Evolutionary conservation across 306 rosid species (phyloP).

Genomic region (Cicer chorassanicum): DNA sequence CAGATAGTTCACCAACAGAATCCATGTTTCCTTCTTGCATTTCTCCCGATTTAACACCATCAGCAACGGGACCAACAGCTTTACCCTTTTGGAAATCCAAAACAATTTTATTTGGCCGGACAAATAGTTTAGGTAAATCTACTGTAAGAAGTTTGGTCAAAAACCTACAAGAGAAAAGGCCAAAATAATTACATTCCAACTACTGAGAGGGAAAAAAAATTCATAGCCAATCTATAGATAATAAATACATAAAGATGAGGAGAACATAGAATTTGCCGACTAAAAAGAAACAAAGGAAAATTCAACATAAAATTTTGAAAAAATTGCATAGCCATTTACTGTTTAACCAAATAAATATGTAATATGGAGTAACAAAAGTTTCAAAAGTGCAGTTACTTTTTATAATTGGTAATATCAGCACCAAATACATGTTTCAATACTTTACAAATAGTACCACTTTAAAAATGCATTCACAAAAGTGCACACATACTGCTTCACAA

Average conservation of each 20-base stretch:
- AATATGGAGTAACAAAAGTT: slow-evolving; percentile 25
- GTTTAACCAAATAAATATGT: slow-evolving; percentile 22
- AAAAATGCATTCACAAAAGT: slow-evolving; percentile 27
- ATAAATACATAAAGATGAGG: slow-evolving; percentile 28
- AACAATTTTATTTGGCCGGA: slow-evolving; percentile 98
- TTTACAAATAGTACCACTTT: slow-evolving; percentile 15
- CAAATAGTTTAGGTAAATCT: slow-evolving; percentile 92
- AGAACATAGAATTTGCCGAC: background rate
- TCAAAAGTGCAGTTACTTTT: slow-evolving; percentile 10
- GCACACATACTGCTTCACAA: slow-evolving; percentile 31
- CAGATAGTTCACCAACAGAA: slow-evolving; percentile 93
- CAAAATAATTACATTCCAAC: slow-evolving; percentile 23
- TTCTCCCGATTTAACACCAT: slow-evolving; percentile 76
- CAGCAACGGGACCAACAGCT: slow-evolving; percentile 85
- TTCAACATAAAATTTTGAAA: background rate
- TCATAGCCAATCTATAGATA: slow-evolving; percentile 23
- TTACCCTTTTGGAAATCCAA: slow-evolving; percentile 91
- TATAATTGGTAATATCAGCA: slow-evolving; percentile 33
- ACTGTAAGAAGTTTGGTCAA: slow-evolving; percentile 91
- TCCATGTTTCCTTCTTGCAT: slow-evolving; percentile 90
- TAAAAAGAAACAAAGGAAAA: slow-evolving; percentile 29
- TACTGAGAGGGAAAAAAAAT: slow-evolving; percentile 22
- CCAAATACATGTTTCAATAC: slow-evolving; percentile 3
- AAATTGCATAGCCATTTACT: background rate
- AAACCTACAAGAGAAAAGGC: slow-evolving; percentile 65